These are phyloP conservation scores for Spatholobus suberectus DNA, from an alignment of 306 rosid genomes.

Conservation along the genomic window DNA sequence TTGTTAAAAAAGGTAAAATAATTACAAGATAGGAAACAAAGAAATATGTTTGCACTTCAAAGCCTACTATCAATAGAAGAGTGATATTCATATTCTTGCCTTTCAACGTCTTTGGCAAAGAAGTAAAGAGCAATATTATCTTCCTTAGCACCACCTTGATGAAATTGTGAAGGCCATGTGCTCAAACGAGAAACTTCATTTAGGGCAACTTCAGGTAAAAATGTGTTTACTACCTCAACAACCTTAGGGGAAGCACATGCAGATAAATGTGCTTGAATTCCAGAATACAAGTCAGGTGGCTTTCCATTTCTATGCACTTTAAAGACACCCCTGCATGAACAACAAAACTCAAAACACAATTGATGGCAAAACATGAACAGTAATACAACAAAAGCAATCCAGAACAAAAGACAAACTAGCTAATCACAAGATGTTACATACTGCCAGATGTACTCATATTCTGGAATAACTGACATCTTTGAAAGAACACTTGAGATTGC, in stretches of 20 bases:
- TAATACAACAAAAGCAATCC: slow-evolving; percentile 17
- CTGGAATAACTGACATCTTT: slow-evolving; percentile 70
- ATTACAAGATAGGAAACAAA: slow-evolving; percentile 2
- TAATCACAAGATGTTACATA: slow-evolving; percentile 56
- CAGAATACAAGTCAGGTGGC: slow-evolving; percentile 58
- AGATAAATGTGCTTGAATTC: slow-evolving; percentile 91
- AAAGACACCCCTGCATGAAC: slow-evolving; percentile 75
- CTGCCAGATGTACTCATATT: slow-evolving; percentile 86
- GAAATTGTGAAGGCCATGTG: slow-evolving; percentile 89
- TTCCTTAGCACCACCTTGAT: slow-evolving; percentile 73
- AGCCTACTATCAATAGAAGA: background rate
- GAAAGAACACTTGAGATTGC: slow-evolving; percentile 43
- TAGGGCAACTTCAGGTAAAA: slow-evolving; percentile 63
- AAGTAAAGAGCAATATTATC: slow-evolving; percentile 93
- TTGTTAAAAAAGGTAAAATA: background rate
- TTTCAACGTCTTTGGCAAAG: slow-evolving; percentile 84
- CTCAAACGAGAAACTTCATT: slow-evolving; percentile 83
- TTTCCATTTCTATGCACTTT: slow-evolving; percentile 71
- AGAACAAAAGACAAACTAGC: slow-evolving; percentile 29
- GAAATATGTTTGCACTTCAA: slow-evolving; percentile 6
- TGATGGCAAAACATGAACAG: slow-evolving; percentile 25
- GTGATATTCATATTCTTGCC: slow-evolving; percentile 50
- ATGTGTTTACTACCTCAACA: slow-evolving; percentile 62
- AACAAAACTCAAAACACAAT: slow-evolving; percentile 40
- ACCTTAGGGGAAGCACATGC: slow-evolving; percentile 81